phyloP scores from a whole-genome alignment of 495 filamentous ascomycete genomes.

The Penicillium manginii region DNA sequence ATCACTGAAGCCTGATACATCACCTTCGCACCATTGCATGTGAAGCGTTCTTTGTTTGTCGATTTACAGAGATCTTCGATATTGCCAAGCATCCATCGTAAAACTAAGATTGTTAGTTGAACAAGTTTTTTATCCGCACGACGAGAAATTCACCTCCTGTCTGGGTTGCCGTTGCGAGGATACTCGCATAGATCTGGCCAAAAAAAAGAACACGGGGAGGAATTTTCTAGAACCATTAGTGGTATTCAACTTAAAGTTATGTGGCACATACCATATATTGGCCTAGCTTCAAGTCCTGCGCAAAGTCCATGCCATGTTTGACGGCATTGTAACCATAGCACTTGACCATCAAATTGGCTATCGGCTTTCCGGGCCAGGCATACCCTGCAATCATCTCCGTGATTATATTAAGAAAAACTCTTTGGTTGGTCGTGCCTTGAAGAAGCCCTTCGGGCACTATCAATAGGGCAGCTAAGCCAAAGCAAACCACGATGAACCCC shows the following conservation, averaged over 20 bases:
- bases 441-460: slow-evolving; percentile 85
- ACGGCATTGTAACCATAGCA: slow-evolving; percentile 49
- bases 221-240: slow-evolving; percentile 17
- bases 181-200: slow-evolving; percentile 52
- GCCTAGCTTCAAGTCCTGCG: slow-evolving; percentile 52
- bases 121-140: neutral
- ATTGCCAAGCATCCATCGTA: slow-evolving; percentile 54
- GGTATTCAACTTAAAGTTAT: slow-evolving; percentile 32
- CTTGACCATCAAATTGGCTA: slow-evolving; percentile 87
- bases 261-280: slow-evolving; percentile 52
- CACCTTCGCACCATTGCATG: slow-evolving; percentile 54
- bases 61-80: slow-evolving; percentile 45
- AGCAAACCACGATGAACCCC: slow-evolving; percentile 69
- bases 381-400: slow-evolving; percentile 78
- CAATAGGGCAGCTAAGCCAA: slow-evolving; percentile 64
- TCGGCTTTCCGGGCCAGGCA: slow-evolving; percentile 75
- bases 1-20: slow-evolving; percentile 50
- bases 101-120: slow-evolving; percentile 28
- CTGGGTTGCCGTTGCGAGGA: slow-evolving; percentile 41
- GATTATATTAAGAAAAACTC: slow-evolving; percentile 64
- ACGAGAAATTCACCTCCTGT: slow-evolving; percentile 20
- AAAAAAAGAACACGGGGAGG: slow-evolving; percentile 55
- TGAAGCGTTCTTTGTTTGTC: slow-evolving; percentile 46
- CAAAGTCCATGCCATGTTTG: slow-evolving; percentile 53
- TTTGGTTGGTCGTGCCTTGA: slow-evolving; percentile 76